Percentiles rank a stretch among this genome's conserved stretches.
These are phyloP conservation scores for Exophiala phaeomuriformis DNA, from an alignment of 2,329 filamentous ascomycete genomes.

Conservation along the genomic window DNA sequence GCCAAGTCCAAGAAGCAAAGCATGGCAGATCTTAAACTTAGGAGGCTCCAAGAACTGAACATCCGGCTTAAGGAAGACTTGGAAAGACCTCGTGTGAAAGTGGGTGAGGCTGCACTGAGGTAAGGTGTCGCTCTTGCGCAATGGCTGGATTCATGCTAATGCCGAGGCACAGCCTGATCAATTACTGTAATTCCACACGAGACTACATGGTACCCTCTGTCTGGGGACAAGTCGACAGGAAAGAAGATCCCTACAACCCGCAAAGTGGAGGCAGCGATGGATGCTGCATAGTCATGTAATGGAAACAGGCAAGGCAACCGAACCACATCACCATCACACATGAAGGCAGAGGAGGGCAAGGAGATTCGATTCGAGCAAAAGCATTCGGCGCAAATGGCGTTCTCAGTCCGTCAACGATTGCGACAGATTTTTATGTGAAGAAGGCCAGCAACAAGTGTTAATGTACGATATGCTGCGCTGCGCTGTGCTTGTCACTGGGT, in stretches of 20 bases:
- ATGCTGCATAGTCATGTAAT: slow-evolving; percentile 92
- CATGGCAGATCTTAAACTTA: slow-evolving; percentile 96
- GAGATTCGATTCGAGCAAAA: slow-evolving; percentile 10
- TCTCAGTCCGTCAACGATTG: slow-evolving; percentile 5
- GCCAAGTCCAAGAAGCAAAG: slow-evolving; percentile 92
- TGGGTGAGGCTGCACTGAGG: slow-evolving; percentile 87
- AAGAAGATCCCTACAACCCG: slow-evolving; percentile 96
- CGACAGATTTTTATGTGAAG: slow-evolving; percentile 14
- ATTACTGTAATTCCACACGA: slow-evolving; percentile 94
- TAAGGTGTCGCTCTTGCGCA: slow-evolving; percentile 39
- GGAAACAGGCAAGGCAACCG: neutral
- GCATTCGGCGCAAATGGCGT: slow-evolving; percentile 50
- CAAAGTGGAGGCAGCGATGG: slow-evolving; percentile 68
- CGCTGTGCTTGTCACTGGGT: neutral
- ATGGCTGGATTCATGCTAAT: neutral
- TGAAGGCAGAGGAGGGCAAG: neutral
- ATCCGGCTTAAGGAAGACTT: slow-evolving; percentile 91
- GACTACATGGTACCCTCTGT: slow-evolving; percentile 98
- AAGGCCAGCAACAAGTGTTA: slow-evolving; percentile 6
- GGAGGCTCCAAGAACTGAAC: slow-evolving; percentile 93
- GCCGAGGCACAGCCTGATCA: slow-evolving; percentile 67
- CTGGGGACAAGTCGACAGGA: slow-evolving; percentile 89
- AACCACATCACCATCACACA: neutral
- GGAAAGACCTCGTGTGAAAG: slow-evolving; percentile 88
- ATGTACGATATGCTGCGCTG: slow-evolving; percentile 3